Percentiles rank a stretch among this genome's conserved stretches.
phyloP scores from a whole-genome alignment of 768 basidiomycete genomes.

The Termitomyces sp. region DNA sequence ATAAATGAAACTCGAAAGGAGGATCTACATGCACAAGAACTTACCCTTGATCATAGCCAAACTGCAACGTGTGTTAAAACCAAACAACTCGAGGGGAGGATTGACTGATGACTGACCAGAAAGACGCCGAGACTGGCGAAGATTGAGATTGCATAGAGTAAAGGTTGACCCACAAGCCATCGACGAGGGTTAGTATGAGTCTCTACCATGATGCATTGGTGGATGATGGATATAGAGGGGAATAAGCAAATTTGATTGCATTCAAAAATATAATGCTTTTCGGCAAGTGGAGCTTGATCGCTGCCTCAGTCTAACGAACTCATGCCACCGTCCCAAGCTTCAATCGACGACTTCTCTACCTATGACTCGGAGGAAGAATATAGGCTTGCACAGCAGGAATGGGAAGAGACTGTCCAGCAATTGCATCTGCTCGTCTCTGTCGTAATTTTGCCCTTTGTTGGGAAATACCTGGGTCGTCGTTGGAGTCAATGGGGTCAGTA shows the following conservation, averaged over 20 bases:
- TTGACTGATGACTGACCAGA: slow-evolving; percentile 48
- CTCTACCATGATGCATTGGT: slow-evolving; percentile 53
- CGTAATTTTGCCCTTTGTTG: slow-evolving; percentile 79
- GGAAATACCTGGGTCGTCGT: slow-evolving; percentile 83
- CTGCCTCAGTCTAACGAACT: background rate
- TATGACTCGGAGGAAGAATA: slow-evolving; percentile 70
- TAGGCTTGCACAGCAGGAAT: slow-evolving; percentile 79
- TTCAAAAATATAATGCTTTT: background rate
- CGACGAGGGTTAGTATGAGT: slow-evolving; percentile 24
- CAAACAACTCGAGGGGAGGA: background rate
- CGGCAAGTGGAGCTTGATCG: slow-evolving; percentile 12
- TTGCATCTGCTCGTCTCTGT: slow-evolving; percentile 76
- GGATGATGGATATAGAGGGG: slow-evolving; percentile 7
- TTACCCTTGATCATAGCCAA: slow-evolving; percentile 86
- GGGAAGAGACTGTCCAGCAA: slow-evolving; percentile 88
- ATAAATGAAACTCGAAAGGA: slow-evolving; percentile 11
- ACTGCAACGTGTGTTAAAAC: slow-evolving; percentile 33
- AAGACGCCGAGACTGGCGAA: slow-evolving; percentile 86
- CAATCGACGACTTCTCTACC: slow-evolving; percentile 54
- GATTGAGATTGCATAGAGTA: slow-evolving; percentile 74
- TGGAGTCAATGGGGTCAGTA: slow-evolving; percentile 82
- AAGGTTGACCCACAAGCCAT: slow-evolving; percentile 70
- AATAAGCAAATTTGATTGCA: background rate
- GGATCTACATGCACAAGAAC: slow-evolving; percentile 10
- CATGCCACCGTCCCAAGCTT: slow-evolving; percentile 62